Base-by-base conservation (phyloP, 1,284 basidiomycete genomes). In the Phenoliferia sp. region DNA sequence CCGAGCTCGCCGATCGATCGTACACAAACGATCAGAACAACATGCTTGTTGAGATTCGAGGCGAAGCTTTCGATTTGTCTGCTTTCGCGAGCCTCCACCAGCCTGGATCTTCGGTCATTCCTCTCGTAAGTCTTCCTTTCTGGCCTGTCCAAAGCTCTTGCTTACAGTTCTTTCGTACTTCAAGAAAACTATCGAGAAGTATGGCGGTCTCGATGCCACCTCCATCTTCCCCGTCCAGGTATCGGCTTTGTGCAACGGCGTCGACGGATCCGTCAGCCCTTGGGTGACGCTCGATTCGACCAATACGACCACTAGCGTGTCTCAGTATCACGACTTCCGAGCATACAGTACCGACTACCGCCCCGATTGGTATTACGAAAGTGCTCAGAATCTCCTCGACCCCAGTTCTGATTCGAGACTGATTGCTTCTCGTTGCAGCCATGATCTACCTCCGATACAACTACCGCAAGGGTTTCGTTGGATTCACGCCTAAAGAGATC, bases 291-390 rank as follows among this genome's bases (percentile, higher is more conserved):
- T 97, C 59, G 86, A 88, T 75, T 86, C 89, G 12, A 84, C 83
- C 70, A 99, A 99, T 82, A 89, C 90, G 29, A 64, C 75, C 3
- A 76, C 80, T 9, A 91, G 92, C 76, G 79, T 90, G n/a, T 78
- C 80, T 31, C 83, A 87, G 73, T 99, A 99, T 79, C 95, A 99
- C 79, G 94, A 98, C 79, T 99, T 99, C 86, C 89, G 94, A 52
- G 87, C 86, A 0, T 87, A 83, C 76, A 90, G 88, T 33, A 89
- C 88, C 69, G 94, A 99, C 77, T 88, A 89, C 0, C 87, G 94
- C 29, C 93, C 94, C 0, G 95, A 99, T 79, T 99, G 95, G 96
- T 99, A 99, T 80, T 93, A 90, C 73, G 90, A 99, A 81, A 71
- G 70, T 72, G 57, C 48, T 68, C 39, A 15, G 39, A 44, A 22